Evolutionary conservation across 306 rosid genomes (phyloP), one percentile per base, ranked within the genome.

Genomic region (Acacia confusa): DNA sequence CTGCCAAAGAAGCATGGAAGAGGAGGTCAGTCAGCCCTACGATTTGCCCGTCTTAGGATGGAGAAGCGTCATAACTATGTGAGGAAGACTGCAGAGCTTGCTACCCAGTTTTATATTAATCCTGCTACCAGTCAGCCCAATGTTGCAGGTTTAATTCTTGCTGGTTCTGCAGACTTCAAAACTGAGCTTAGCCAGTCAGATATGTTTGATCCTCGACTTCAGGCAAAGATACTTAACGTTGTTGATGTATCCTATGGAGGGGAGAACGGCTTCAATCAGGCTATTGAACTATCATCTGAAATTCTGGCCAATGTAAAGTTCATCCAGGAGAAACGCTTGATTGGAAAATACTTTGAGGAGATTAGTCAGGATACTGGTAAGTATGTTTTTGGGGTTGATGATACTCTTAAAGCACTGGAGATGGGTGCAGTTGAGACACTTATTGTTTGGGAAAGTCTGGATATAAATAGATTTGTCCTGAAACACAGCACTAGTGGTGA

Each of bases 331-430:
- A 94, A 94, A 76, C 87, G 85, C 7, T 78, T 94, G 88, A 94
- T 94, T 40, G 98, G 97, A 34, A 94, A 94, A 73, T 94, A 92
- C 81, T 94, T 94, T 27, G 98, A 94, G 89, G 98, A 94, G 86
- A 94, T 94, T 47, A 94, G 97, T 70, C 98, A 94, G 85, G 98
- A 94, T 83, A 94, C 98, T 0, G 98, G 98, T 32, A 94, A 94
- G 80, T 94, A 92, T 88, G 98, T 94, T 69, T 94, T 89, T 81
- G 98, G 98, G 32, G 94, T 94, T 64, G 98, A 92, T 20, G 98
- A 94, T 80, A 94, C 98, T 5, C 84, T 94, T 30, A 92, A 89
- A 83, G 95, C 96, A 57, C 65, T 94, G 80, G 97, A 94, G 81
- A 91, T 92, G 90, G 98, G 98, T 58, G 97, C 98, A 63, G 97